phyloP scores from a whole-genome alignment of 345 rosid genomes.

The Gossypium raimondii region DNA sequence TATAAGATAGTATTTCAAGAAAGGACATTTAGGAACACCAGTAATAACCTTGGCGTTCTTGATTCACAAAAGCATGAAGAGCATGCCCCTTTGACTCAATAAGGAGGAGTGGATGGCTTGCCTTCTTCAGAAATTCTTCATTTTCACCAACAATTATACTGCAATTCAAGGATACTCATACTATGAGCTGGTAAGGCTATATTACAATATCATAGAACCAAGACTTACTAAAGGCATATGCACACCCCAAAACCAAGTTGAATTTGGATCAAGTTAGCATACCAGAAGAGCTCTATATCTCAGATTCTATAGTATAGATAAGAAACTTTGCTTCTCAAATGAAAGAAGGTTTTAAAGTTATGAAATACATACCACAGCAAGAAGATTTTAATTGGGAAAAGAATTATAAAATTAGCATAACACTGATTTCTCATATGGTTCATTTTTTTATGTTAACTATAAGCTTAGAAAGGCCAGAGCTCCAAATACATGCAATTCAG shows the following conservation, averaged over 20 bases:
- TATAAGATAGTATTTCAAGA: constrained; percentile 3
- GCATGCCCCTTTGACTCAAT: constrained; percentile 94
- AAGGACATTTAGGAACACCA: constrained; percentile 6
- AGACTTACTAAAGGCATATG: not conserved
- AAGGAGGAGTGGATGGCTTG: constrained; percentile 51
- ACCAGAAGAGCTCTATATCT: not conserved
- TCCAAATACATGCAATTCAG: not conserved
- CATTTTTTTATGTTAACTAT: not conserved
- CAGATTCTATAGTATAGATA: not conserved
- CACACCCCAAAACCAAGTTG: not conserved
- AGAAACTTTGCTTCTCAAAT: not conserved
- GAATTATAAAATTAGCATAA: not conserved
- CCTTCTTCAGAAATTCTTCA: constrained; percentile 58
- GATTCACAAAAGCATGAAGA: constrained; percentile 79
- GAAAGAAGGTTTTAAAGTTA: not conserved
- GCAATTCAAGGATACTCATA: constrained; percentile 19
- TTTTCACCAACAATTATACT: constrained; percentile 51
- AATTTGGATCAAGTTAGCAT: constrained; percentile 1
- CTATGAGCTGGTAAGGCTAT: constrained; percentile 18
- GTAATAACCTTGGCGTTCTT: constrained; percentile 53
- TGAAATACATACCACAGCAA: not conserved
- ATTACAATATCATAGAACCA: not conserved
- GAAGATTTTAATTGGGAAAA: not conserved
- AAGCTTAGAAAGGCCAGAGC: not conserved
- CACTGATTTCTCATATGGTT: not conserved